Percentiles rank a stretch among this genome's conserved stretches.
Evolutionary conservation across 305 asterid genomes (phyloP).

Genomic region (Fraxinus dipetala): DNA sequence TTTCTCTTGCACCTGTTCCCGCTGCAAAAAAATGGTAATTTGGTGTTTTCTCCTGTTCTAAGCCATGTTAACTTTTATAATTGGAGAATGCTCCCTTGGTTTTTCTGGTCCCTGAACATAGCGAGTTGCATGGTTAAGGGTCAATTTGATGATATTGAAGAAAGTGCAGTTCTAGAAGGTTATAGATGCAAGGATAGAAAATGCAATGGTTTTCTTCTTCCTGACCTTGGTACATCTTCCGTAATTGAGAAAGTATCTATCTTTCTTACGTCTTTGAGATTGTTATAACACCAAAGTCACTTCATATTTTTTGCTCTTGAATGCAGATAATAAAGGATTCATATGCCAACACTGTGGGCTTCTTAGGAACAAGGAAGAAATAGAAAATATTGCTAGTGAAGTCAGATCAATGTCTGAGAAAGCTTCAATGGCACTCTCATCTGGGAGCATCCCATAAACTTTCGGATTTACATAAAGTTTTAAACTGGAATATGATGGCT

Average conservation of each 20-base stretch:
- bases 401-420: slow-evolving; percentile 50
- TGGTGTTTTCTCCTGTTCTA: neutral
- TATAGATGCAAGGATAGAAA: slow-evolving; percentile 64
- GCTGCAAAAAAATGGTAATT: slow-evolving; percentile 72
- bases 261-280: slow-evolving; percentile 5
- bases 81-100: neutral
- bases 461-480: slow-evolving; percentile 12
- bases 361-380: slow-evolving; percentile 72
- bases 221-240: slow-evolving; percentile 52
- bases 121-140: slow-evolving; percentile 47
- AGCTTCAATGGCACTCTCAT: slow-evolving; percentile 48
- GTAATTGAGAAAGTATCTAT: slow-evolving; percentile 13
- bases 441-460: slow-evolving; percentile 63
- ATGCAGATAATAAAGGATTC: slow-evolving; percentile 70
- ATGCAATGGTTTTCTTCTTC: slow-evolving; percentile 73
- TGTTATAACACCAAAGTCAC: slow-evolving; percentile 9
- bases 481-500: neutral
- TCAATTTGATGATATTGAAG: slow-evolving; percentile 69
- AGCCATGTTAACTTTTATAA: slow-evolving; percentile 10
- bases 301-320: slow-evolving; percentile 21
- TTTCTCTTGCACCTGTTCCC: slow-evolving; percentile 73
- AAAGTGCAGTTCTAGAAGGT: slow-evolving; percentile 88
- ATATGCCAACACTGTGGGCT: slow-evolving; percentile 82
- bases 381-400: slow-evolving; percentile 40
- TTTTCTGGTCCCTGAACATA: slow-evolving; percentile 19